These are phyloP conservation scores for Calycina herbarum DNA, from an alignment of 2,329 filamentous ascomycete genomes.

Conservation along the genomic window DNA sequence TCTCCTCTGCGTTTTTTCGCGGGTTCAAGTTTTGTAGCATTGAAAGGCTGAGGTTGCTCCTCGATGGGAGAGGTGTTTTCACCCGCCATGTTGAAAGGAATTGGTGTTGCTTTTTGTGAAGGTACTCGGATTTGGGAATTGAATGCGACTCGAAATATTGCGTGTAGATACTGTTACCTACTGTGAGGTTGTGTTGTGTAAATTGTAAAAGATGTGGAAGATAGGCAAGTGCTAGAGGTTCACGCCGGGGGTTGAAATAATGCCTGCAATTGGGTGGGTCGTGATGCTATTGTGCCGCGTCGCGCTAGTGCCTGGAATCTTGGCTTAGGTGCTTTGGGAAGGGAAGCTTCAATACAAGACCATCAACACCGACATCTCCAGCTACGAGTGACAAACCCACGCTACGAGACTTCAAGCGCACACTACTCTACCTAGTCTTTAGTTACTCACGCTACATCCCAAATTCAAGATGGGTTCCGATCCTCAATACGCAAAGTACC, in stretches of 20 bases:
- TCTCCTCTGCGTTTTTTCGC: constrained; percentile 41
- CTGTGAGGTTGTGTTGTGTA: neutral
- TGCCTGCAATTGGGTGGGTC: neutral
- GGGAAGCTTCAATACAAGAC: constrained; percentile 24
- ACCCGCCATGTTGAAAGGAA: constrained; percentile 38
- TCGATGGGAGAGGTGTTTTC: constrained; percentile 33
- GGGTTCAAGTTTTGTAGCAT: constrained; percentile 44
- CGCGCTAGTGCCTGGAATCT: constrained; percentile 32
- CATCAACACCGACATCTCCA: constrained; percentile 13
- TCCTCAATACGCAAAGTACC: constrained; percentile 83
- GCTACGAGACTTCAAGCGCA: neutral
- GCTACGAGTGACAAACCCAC: neutral
- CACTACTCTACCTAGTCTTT: neutral
- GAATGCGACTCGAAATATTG: neutral
- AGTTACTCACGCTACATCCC: neutral
- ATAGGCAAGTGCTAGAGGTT: constrained; percentile 9
- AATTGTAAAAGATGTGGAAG: constrained; percentile 8
- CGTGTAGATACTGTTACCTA: neutral
- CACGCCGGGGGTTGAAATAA: neutral
- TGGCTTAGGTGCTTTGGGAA: neutral
- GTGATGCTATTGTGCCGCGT: constrained; percentile 20
- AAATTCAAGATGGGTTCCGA: constrained; percentile 65
- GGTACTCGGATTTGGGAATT: neutral
- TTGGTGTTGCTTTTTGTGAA: neutral
- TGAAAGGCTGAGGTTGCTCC: constrained; percentile 43